Percentiles rank a stretch among this genome's conserved stretches.
Evolutionary conservation across 306 rosid genomes (phyloP).

Genomic region (Albizia julibrissin): DNA sequence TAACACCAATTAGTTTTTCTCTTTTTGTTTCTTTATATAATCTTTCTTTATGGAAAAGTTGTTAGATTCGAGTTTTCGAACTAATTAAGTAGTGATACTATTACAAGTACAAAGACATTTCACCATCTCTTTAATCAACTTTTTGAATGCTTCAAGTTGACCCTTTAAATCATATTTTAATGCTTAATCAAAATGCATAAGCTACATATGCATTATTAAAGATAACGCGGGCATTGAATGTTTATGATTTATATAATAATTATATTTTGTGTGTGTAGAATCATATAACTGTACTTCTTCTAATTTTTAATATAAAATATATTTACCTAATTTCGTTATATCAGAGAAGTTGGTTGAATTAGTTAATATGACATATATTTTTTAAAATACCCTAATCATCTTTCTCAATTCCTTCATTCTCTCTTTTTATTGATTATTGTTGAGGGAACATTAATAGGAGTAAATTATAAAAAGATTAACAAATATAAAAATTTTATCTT

Average conservation of each 20-base stretch:
- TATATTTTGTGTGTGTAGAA: background rate
- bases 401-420: too few species aligned
- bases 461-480: too few species aligned
- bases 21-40: background rate
- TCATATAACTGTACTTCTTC: background rate
- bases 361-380: too few species aligned
- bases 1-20: background rate
- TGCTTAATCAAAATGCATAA: background rate
- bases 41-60: background rate
- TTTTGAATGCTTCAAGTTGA: constrained; percentile 6
- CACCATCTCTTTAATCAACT: background rate
- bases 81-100: background rate
- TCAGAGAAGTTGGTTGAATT: too few species aligned
- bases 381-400: too few species aligned
- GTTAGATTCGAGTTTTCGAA: constrained; percentile 18
- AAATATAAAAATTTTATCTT: too few species aligned
- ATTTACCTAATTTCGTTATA: too few species aligned
- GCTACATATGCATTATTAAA: background rate
- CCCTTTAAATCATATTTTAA: background rate
- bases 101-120: constrained; percentile 22
- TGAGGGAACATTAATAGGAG: too few species aligned
- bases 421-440: too few species aligned
- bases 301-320: too few species aligned
- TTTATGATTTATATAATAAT: background rate
- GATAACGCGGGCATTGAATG: background rate